Base-by-base conservation (phyloP, 306 rosid species). In the Fragaria iinumae region DNA sequence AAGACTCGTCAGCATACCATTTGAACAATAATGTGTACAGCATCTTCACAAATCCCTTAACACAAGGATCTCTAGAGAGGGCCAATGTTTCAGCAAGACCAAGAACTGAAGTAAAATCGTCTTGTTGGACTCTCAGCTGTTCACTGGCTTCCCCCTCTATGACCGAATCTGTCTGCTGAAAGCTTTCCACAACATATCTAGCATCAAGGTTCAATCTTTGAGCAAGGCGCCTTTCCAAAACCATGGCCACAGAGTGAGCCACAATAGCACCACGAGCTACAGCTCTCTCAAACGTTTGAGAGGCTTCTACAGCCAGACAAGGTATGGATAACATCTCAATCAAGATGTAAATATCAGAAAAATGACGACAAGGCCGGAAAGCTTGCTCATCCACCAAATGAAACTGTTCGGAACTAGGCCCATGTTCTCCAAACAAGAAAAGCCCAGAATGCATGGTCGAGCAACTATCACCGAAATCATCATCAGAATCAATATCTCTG, bases 271-370 rank as follows among this genome's bases (percentile, higher is more conserved):
- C 98, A 70, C 96, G 93, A 62, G 97, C 90, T 56, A 96, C 93
- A 84, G 97, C 94, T 90, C 94, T 91, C 89, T 96, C 99, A 84
- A 96, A 93, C 68, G 94, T 91, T 85, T 96, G 98, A 63, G 98
- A 88, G 45, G 98, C 97, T 88, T 96, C 99, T 71, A 89, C 91
- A 50, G 97, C 97, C 79, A 96, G 92, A 77, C 98, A 91, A 69
- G 98, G 99, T 82, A 96, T 91, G 12, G 99, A 93, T 83, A 96
- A 77, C 98, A 96, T 93, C 88, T 96, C 99, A 72, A 91, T 77
- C 76, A 96, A 82, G 78, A 92, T 83, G 80, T 89, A 93, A 76
- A 91, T 88, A 84, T 96, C 99, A 75, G 98, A 89, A 88, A 91
- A 96, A 83, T 87, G 86, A 74, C 78, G 73, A 84, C 88, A 73